Base-by-base conservation (phyloP, 345 rosid species). In the Lepidium sativum region DNA sequence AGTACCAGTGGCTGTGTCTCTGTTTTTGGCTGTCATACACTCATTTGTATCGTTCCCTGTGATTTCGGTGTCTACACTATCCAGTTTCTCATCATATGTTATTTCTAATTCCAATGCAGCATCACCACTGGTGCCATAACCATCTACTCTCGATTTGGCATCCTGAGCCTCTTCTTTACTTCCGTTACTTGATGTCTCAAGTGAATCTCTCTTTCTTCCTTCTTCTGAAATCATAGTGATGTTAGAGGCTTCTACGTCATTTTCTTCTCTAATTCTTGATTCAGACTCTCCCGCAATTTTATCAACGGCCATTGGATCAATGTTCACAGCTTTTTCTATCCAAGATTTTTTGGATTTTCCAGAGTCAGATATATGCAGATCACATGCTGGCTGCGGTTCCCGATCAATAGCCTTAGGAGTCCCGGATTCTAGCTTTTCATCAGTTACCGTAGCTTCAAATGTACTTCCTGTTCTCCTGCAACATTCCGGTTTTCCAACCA, bases 41-140 rank as follows among this genome's bases (percentile, higher is more conserved):
- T 60, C 68, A 33, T 44, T 47, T 51, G 23, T 13, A 48, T 13
- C 13, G 1, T 54, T 70, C 29, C 16, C 48, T 27, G 48, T 35
- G 55, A 53, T 43, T 44, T 42, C 69, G 27, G 48, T 16, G 37
- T 3, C 52, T 45, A n/a, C 14, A 47, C 21, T 55, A 20, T 56
- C 75, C n/a, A n/a, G 45, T 33, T 71, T 71, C 53, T 57, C 76
- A 51, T 33, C 68, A 53, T 60, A 51, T 60, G 56, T 67, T 42
- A 59, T 54, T 35, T 54, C 73, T 53, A 60, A 18, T 43, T 66
- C 77, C 68, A 44, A 55, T 57, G 10, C 20, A 43, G 51, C 68
- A 51, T 40, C 69, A 71, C 34, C 54, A 50, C 27, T 20, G 58
- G 39, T 37, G 31, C 29, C 16, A 55, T 40, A 35, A 62, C 54